These are phyloP conservation scores for Tylopilus felleus DNA, from an alignment of 768 basidiomycete species.

Conservation along the genomic window DNA sequence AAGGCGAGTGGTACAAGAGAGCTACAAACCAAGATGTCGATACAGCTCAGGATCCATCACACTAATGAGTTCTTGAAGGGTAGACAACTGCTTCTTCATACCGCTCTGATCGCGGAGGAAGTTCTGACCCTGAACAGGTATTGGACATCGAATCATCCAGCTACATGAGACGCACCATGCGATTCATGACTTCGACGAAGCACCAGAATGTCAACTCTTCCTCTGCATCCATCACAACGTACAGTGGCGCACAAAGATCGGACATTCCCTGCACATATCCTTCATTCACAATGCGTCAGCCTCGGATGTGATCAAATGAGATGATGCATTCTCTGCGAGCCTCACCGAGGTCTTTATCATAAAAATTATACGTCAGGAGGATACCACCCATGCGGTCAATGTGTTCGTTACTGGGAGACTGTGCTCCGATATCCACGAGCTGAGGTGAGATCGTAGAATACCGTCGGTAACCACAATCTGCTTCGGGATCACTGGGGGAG, in stretches of 20 bases:
- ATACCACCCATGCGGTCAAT: constrained; percentile 85
- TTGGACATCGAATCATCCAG: constrained; percentile 3
- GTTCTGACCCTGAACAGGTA: constrained; percentile 71
- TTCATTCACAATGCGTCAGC: constrained; percentile 30
- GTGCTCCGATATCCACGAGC: constrained; percentile 72
- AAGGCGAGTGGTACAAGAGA: neutral
- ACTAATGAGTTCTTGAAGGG: constrained; percentile 84
- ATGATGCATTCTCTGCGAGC: constrained; percentile 6
- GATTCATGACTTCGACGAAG: constrained; percentile 91
- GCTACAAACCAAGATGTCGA: constrained; percentile 69
- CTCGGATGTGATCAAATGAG: neutral
- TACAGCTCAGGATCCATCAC: constrained; percentile 97
- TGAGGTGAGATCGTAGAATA: constrained; percentile 76
- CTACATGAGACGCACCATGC: constrained; percentile 64
- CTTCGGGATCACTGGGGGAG: constrained; percentile 47
- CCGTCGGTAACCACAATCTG: constrained; percentile 44
- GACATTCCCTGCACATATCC: constrained; percentile 99
- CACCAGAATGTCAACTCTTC: constrained; percentile 96
- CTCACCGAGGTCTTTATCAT: constrained; percentile 83
- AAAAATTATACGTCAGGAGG: constrained; percentile 88
- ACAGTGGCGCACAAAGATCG: constrained; percentile 90
- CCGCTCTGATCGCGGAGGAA: constrained; percentile 96
- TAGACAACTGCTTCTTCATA: constrained; percentile 92
- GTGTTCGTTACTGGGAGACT: constrained; percentile 87
- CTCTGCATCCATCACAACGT: constrained; percentile 85